Conservation (phyloP, 768 basidiomycete species). For the Rhodocollybia butyracea region DNA sequence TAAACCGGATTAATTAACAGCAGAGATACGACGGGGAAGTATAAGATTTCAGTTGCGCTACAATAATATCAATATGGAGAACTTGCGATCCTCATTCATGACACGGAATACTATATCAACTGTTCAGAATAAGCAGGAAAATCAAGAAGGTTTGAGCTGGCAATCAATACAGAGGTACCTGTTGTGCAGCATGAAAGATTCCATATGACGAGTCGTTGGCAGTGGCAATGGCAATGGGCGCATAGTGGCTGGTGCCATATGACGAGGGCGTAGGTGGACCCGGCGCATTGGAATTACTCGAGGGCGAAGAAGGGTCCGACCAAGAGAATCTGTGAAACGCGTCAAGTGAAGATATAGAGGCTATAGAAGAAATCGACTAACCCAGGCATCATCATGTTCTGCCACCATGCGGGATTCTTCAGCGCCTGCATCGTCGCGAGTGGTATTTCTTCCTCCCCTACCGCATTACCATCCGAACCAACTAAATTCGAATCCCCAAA, state of each 20-base stretch:
- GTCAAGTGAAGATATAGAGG: constrained; percentile 10
- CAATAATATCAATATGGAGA: no score
- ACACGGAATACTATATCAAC: no score
- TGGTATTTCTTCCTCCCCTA: constrained; percentile 46
- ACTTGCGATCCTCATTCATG: no score
- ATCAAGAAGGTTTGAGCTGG: background rate
- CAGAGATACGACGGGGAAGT: no score
- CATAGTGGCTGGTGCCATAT: background rate
- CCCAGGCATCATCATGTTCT: constrained; percentile 87
- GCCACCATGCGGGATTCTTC: constrained; percentile 71
- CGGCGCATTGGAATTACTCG: background rate
- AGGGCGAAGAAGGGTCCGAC: constrained; percentile 28
- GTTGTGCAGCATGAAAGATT: constrained; percentile 3
- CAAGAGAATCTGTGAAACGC: constrained; percentile 23
- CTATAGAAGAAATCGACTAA: constrained; percentile 22
- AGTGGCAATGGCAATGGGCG: background rate
- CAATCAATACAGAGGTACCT: constrained; percentile 3
- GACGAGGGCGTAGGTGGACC: background rate
- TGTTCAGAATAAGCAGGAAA: no score
- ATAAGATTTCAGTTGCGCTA: no score
- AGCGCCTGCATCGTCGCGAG: constrained; percentile 73
- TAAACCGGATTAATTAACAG: no score
- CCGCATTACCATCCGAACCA: constrained; percentile 22
- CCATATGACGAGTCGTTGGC: background rate
- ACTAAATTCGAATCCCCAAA: constrained; percentile 36